A percentile compares a stretch with the other conserved stretches of the same genome.
These are phyloP conservation scores for Arabidopsis suecica DNA, from an alignment of 345 rosid genomes.

Conservation along the genomic window DNA sequence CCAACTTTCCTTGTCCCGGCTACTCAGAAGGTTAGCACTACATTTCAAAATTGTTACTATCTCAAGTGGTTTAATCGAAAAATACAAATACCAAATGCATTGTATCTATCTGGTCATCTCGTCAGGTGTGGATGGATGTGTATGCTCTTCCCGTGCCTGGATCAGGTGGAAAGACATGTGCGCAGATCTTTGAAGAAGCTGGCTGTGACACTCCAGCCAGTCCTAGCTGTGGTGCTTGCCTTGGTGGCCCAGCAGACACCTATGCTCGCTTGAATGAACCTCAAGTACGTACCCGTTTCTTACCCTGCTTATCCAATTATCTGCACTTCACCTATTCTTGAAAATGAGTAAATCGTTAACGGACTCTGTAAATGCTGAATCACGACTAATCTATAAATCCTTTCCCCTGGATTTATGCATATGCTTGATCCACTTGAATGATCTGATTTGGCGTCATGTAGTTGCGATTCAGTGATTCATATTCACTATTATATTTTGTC, in stretches of 20 bases:
- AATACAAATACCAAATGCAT: neutral
- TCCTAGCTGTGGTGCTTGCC: slow-evolving; percentile 97
- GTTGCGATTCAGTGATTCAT: neutral
- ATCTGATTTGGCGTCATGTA: neutral
- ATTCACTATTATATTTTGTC: neutral
- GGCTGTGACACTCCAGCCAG: slow-evolving; percentile 97
- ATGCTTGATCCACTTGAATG: neutral
- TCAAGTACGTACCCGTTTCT: slow-evolving; percentile 52
- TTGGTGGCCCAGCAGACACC: slow-evolving; percentile 97
- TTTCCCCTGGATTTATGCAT: neutral
- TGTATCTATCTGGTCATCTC: slow-evolving; percentile 28
- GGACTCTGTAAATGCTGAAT: neutral
- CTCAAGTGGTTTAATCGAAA: neutral
- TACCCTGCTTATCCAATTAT: neutral
- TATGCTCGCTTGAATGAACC: slow-evolving; percentile 94
- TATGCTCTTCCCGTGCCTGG: slow-evolving; percentile 92
- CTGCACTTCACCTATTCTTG: neutral
- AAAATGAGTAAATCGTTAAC: slow-evolving; percentile 4
- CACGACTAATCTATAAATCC: neutral
- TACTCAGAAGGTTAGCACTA: slow-evolving; percentile 73
- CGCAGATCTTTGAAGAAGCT: slow-evolving; percentile 97
- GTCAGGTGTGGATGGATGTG: slow-evolving; percentile 91
- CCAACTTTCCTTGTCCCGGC: slow-evolving; percentile 99
- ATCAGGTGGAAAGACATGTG: slow-evolving; percentile 94
- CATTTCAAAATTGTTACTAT: neutral